phyloP scores from a whole-genome alignment of 352 stramenopile genomes.

The Pilasporangium apinafurcum region DNA sequence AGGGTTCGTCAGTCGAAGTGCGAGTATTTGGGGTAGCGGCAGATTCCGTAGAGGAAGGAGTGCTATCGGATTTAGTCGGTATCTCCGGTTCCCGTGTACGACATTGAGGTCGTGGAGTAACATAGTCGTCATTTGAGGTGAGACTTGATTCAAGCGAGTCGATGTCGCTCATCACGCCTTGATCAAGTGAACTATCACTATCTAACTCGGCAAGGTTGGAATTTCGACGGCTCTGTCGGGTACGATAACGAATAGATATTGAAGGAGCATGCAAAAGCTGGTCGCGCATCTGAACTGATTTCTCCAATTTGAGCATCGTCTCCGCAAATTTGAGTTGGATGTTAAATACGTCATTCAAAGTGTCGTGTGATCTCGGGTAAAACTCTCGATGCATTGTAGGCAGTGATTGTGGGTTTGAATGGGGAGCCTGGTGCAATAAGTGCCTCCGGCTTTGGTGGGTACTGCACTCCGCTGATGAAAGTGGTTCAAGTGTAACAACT shows the following conservation, averaged over 20 bases:
- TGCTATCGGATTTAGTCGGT: too few species aligned
- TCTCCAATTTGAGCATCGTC: constrained; percentile 65
- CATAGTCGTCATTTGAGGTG: neutral
- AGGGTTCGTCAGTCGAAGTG: neutral
- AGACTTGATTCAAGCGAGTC: constrained; percentile 26
- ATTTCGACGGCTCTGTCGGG: neutral
- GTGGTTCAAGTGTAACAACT: constrained; percentile 40
- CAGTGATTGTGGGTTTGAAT: neutral
- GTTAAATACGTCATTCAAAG: constrained; percentile 54
- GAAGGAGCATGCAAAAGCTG: constrained; percentile 25
- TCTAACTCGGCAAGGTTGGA: neutral
- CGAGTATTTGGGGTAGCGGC: too few species aligned
- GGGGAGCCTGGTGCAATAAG: neutral
- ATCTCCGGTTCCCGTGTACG: too few species aligned
- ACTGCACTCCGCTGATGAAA: constrained; percentile 1
- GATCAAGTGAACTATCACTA: constrained; percentile 15
- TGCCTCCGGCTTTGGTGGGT: neutral
- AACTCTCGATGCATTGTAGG: neutral
- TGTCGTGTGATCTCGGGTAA: constrained; percentile 16
- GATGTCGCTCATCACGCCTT: constrained; percentile 2
- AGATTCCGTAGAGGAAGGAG: too few species aligned
- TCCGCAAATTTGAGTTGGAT: constrained; percentile 66
- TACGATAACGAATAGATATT: constrained; percentile 1
- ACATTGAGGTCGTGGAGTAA: too few species aligned
- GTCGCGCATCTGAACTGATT: constrained; percentile 55